Percentiles rank a stretch among this genome's conserved stretches.
These are phyloP conservation scores for Saksenaea vasiformis DNA, from an alignment of 371 early-diverging fungal genomes.

Conservation along the genomic window DNA sequence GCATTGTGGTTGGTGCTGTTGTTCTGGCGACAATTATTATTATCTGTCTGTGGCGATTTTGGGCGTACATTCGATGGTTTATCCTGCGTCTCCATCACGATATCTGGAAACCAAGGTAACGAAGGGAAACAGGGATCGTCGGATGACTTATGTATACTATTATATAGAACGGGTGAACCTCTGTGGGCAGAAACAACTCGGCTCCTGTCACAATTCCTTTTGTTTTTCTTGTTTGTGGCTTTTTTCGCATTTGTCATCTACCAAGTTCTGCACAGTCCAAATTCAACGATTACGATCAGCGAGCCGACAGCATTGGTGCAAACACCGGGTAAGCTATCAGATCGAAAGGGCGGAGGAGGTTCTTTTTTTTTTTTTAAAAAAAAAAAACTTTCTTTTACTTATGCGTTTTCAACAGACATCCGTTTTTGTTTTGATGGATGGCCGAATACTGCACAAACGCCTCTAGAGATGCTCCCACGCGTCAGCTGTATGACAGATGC, in stretches of 20 bases:
- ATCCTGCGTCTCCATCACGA: constrained; percentile 18
- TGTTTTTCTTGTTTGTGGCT: constrained; percentile 20
- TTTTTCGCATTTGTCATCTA: constrained; percentile 26
- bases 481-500: constrained; percentile 20
- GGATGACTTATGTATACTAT: neutral
- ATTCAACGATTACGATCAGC: constrained; percentile 8
- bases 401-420: constrained; percentile 10
- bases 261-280: constrained; percentile 32
- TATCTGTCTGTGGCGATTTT: constrained; percentile 14
- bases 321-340: constrained; percentile 14
- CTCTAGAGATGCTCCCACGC: constrained; percentile 10
- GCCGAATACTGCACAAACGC: neutral
- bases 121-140: too few relatives aligned
- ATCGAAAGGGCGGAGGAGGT: neutral
- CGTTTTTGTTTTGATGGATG: constrained; percentile 29
- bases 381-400: neutral
- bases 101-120: constrained; percentile 28
- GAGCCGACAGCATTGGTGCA: constrained; percentile 12
- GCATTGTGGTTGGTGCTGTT: constrained; percentile 14
- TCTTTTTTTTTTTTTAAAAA: neutral
- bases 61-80: constrained; percentile 3
- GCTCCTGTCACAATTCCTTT: constrained; percentile 19
- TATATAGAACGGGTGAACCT: constrained; percentile 32
- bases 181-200: constrained; percentile 33
- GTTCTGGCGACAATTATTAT: constrained; percentile 5